These are phyloP conservation scores for Ceratorhiza oryzae-sativae DNA, from an alignment of 1,284 basidiomycete genomes.

Conservation along the genomic window DNA sequence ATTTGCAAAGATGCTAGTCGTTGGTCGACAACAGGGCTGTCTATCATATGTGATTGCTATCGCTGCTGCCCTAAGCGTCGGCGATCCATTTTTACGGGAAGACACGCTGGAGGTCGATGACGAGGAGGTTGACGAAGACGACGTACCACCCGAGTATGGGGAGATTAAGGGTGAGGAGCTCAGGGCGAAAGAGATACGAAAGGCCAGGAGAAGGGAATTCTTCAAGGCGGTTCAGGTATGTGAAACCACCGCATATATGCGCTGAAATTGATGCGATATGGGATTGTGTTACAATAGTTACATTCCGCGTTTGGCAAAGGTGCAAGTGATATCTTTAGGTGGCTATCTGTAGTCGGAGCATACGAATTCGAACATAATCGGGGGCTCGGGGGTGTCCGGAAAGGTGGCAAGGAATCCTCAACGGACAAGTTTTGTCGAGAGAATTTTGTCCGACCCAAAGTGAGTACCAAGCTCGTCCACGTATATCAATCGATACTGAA, in stretches of 20 bases:
- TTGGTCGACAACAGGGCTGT: conserved; percentile 90
- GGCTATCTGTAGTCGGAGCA: conserved; percentile 92
- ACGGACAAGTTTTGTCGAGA: conserved; percentile 72
- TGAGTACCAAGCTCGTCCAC: conserved; percentile 49
- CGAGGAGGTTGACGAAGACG: conserved; percentile 56
- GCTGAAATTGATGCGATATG: conserved; percentile 27
- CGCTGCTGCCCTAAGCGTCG: conserved; percentile 92
- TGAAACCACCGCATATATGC: conserved; percentile 34
- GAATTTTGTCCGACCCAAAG: conserved; percentile 93
- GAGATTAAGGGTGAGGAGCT: conserved; percentile 67
- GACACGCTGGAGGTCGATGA: conserved; percentile 64
- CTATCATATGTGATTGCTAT: conserved; percentile 91
- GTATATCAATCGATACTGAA: not conserved
- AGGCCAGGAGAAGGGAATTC: conserved; percentile 72
- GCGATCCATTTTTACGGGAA: conserved; percentile 94
- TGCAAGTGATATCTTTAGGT: conserved; percentile 88
- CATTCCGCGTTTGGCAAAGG: conserved; percentile 84
- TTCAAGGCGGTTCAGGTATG: conserved; percentile 80
- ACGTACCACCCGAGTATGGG: conserved; percentile 56
- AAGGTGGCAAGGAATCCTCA: conserved; percentile 66
- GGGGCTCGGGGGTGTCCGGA: conserved; percentile 59
- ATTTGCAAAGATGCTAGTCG: conserved; percentile 93
- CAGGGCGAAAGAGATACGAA: conserved; percentile 72
- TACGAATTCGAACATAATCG: conserved; percentile 65
- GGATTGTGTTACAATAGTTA: conserved; percentile 55